Base-by-base conservation (phyloP, 2,329 filamentous ascomycete species). In the Lecanicillium sp. region DNA sequence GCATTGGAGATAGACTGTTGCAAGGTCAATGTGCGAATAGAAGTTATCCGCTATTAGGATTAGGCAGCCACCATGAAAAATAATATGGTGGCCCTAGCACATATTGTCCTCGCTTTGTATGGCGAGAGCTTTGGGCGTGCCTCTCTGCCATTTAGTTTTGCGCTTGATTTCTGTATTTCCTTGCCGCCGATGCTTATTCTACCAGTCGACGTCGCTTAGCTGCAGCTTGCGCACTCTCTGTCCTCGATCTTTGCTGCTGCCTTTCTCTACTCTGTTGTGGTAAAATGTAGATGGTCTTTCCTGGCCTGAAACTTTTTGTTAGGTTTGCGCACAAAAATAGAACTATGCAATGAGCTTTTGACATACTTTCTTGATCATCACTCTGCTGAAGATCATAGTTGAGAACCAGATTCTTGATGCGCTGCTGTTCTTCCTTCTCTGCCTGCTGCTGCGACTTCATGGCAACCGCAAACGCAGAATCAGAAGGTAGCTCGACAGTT, bases 201-300 rank as follows among this genome's bases (percentile, higher is more conserved):
- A 95, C 92, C 92, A 98, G 62, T 98, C 90, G 60, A 98, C 86
- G 63, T 98, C 92, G 62, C 87, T 95, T 43, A 96, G 75, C 59
- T 96, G 90, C 44, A 98, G 70, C 63, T 94, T 94, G 53, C 92
- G 79, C 42, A 85, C 80, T 47, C 89, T 83, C 59, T 95, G 88
- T 43, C 83, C 77, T 40, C 84, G 80, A 49, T 82, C 83, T 49
- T 73, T 73, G 53, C 62, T 65, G 35, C 64, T 57, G 51, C 68
- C 73, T 34, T 25, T 25, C 11, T 82, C 77, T 41, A 71, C 48
- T 42, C 75, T 73, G 57, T 75, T 73, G 53, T 72, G 65, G 47
- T 71, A 67, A 48, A 69, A 63, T 3, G 63, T 59, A 20, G 58
- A 50, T 27, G 64, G 58, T 51, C 70, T 70, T 29, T 79, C 73